These are phyloP conservation scores for Fusarium albosuccineum DNA, from an alignment of 2,329 filamentous ascomycete species.

Conservation along the genomic window DNA sequence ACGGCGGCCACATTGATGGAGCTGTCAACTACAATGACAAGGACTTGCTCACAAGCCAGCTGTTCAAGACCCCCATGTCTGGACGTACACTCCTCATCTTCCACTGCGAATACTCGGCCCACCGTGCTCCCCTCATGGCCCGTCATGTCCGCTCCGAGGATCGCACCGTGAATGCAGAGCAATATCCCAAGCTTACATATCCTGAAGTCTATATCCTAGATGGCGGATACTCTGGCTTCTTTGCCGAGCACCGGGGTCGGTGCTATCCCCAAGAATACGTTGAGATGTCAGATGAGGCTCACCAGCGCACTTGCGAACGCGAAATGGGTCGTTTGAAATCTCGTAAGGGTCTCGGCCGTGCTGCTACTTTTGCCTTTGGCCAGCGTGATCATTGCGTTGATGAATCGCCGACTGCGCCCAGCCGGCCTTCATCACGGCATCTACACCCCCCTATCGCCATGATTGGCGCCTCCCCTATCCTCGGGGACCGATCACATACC, in stretches of 20 bases:
- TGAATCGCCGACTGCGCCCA: slow-evolving; percentile 70
- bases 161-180: slow-evolving; percentile 84
- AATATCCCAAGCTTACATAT: slow-evolving; percentile 91
- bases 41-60: slow-evolving; percentile 81
- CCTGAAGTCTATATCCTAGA: slow-evolving; percentile 98
- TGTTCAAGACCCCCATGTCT: slow-evolving; percentile 77
- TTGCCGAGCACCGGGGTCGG: slow-evolving; percentile 78
- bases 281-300: slow-evolving; percentile 93
- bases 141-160: slow-evolving; percentile 92
- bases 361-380: slow-evolving; percentile 96
- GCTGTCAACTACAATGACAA: slow-evolving; percentile 98
- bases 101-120: slow-evolving; percentile 98
- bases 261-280: slow-evolving; percentile 97
- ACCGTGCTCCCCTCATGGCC: slow-evolving; percentile 96
- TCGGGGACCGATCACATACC: slow-evolving; percentile 65
- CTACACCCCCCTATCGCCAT: slow-evolving; percentile 55
- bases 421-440: slow-evolving; percentile 56
- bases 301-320: slow-evolving; percentile 92
- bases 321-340: slow-evolving; percentile 95
- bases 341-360: slow-evolving; percentile 85
- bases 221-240: slow-evolving; percentile 96
- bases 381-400: slow-evolving; percentile 71
- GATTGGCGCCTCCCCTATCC: slow-evolving; percentile 60
- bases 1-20: slow-evolving; percentile 93
- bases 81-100: slow-evolving; percentile 87